phyloP scores from a whole-genome alignment of 768 basidiomycete species.

The Gloeostereum incarnatum region DNA sequence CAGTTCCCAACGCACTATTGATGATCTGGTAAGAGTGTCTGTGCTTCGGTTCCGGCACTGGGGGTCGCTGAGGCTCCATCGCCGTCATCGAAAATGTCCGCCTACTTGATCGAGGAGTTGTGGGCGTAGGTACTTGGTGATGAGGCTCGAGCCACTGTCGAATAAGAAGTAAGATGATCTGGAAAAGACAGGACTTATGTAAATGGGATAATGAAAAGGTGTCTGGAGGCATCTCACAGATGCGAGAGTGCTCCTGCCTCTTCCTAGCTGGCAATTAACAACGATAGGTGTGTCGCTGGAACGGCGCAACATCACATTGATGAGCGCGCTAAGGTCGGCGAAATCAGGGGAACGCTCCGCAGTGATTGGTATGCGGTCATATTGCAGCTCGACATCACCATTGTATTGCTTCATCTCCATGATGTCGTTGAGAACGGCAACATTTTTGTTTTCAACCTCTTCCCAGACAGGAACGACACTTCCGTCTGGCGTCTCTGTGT shows the following conservation, averaged over 20 bases:
- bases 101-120: constrained; percentile 22
- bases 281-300: constrained; percentile 73
- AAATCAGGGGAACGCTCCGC: constrained; percentile 78
- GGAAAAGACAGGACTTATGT: background rate
- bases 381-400: constrained; percentile 57
- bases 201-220: background rate
- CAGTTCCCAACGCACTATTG: constrained; percentile 55
- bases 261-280: constrained; percentile 91
- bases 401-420: constrained; percentile 53
- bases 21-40: constrained; percentile 79
- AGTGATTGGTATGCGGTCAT: constrained; percentile 86
- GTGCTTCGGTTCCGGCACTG: constrained; percentile 15
- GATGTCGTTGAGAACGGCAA: constrained; percentile 80
- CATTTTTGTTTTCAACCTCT: constrained; percentile 60
- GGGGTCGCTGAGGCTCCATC: constrained; percentile 17
- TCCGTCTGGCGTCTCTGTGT: constrained; percentile 83
- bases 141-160: constrained; percentile 67
- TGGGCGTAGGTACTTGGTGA: constrained; percentile 22
- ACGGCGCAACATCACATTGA: constrained; percentile 67
- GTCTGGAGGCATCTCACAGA: constrained; percentile 39
- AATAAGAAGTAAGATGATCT: constrained; percentile 79
- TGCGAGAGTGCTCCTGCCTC: constrained; percentile 87
- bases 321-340: constrained; percentile 64
- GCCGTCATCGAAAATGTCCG: constrained; percentile 39
- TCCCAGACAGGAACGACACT: constrained; percentile 94